Base-by-base conservation (phyloP, 169 alveolate species). In the Plasmodium inui region DNA sequence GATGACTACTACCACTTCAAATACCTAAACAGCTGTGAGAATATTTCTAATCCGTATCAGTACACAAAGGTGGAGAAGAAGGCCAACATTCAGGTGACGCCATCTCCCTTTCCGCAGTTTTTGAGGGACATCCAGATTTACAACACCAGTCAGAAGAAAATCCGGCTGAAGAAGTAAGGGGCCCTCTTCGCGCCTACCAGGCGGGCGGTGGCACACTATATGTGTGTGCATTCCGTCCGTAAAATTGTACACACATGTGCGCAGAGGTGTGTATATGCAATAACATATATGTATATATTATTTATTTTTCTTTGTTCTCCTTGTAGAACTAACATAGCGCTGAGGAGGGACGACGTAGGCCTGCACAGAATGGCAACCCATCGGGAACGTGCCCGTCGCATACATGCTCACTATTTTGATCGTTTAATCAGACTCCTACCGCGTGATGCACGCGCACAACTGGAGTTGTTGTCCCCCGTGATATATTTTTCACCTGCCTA, bases 1-100 rank as follows among this genome's bases (percentile, higher is more conserved):
- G 95, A 90, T 90, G 95, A 90, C 73, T 90, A 90, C 55, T 90
- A 90, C 57, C 83, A 90, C 74, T 90, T 81, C 28, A 90, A 80
- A 19, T 90, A 90, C 74, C 37, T 90, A 57, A 90, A 90, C 37
- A 90, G 44, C 12, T 61, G 37, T 9, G 95, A 90, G 81, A 67
- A 81, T 37, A 71, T 14, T 44, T 30, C 34, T 0, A 73, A 80
- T 34, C 92, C 95, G 2, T 80, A 81, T 30, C 78, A 28, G 82
- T 90, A 70, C 53, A 90, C 92, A 12, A 90, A 82, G 46, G 85
- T 55, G 19, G 19, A 12, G n/a, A 81, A 53, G 55, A 90, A 90
- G 61, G 84, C 90, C 71, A 90, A 90, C 41, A 90, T 90, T 26
- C 84, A 82, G 53, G 84, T 90, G 53, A 90, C 95, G 2, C 82